Percentiles rank a stretch among this genome's conserved stretches.
These are phyloP conservation scores for Chaetomium olivaceum DNA, from an alignment of 2,329 filamentous ascomycete species.

Conservation along the genomic window DNA sequence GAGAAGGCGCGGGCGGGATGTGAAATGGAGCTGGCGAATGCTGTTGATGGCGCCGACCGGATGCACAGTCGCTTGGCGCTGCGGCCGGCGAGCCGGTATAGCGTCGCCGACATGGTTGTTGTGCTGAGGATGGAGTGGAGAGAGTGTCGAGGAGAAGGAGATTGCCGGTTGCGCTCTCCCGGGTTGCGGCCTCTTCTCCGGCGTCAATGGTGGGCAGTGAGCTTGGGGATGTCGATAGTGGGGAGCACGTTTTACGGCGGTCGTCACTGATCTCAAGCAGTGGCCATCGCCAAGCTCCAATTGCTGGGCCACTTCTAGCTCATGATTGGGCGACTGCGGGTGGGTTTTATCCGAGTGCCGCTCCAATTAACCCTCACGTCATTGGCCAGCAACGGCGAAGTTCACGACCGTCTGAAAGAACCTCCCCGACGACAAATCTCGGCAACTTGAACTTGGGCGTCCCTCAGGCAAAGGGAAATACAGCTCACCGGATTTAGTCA, in stretches of 20 bases:
- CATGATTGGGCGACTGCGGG: conserved; percentile 21
- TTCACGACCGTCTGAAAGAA: neutral
- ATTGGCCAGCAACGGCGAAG: neutral
- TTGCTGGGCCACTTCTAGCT: neutral
- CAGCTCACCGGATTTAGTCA: neutral
- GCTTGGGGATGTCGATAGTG: conserved; percentile 10
- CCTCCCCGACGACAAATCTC: neutral
- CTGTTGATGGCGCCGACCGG: conserved; percentile 15
- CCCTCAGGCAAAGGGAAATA: neutral
- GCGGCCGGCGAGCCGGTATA: conserved; percentile 72
- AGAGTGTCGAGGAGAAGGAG: conserved; percentile 34
- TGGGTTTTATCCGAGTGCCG: conserved; percentile 23
- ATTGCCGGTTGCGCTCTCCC: conserved; percentile 28
- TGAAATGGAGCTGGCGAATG: conserved; percentile 25
- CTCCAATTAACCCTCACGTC: neutral
- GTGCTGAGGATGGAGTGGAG: conserved; percentile 28
- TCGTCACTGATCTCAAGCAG: conserved; percentile 25
- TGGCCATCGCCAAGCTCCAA: conserved; percentile 25
- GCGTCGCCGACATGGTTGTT: conserved; percentile 65
- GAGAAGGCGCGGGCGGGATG: conserved; percentile 59
- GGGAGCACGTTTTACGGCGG: conserved; percentile 23
- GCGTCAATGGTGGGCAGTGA: conserved; percentile 37
- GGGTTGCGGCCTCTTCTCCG: conserved; percentile 35
- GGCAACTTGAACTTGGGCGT: neutral
- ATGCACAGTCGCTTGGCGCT: conserved; percentile 66